These are phyloP conservation scores for Xylariaceae sp. DNA, from an alignment of 2,329 filamentous ascomycete species.

Conservation along the genomic window DNA sequence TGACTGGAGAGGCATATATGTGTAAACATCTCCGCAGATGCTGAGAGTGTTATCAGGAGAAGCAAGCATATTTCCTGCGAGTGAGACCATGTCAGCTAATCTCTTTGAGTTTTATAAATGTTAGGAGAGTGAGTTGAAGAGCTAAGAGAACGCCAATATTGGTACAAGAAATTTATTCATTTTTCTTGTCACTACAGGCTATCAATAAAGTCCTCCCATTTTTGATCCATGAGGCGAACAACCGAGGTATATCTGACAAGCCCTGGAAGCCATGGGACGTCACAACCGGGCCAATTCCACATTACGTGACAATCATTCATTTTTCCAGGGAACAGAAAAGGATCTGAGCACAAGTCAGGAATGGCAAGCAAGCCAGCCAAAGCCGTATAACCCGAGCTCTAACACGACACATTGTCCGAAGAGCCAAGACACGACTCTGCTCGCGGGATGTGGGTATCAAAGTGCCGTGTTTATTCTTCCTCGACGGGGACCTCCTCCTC, in stretches of 20 bases:
- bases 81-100: too few relatives aligned
- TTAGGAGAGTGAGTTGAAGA: too few relatives aligned
- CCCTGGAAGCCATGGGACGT: conserved; percentile 24
- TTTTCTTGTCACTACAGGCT: conserved; percentile 32
- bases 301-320: conserved; percentile 26
- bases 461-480: conserved; percentile 53
- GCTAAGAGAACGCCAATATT: too few relatives aligned
- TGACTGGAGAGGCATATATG: too few relatives aligned
- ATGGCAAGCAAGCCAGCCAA: conserved; percentile 14
- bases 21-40: too few relatives aligned
- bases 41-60: too few relatives aligned
- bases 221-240: conserved; percentile 24
- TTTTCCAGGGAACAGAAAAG: conserved; percentile 23
- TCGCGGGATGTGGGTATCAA: conserved; percentile 3
- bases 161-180: conserved; percentile 32
- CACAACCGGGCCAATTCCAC: conserved; percentile 21
- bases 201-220: conserved; percentile 26
- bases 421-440: background rate
- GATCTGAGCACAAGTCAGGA: conserved; percentile 23
- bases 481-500: conserved; percentile 76
- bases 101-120: too few relatives aligned
- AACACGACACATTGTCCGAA: conserved; percentile 7
- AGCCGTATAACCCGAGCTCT: conserved; percentile 15
- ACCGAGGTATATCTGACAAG: conserved; percentile 32
- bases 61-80: too few relatives aligned